phyloP scores from a whole-genome alignment of 257 asterid species.

The Linderniella brevidens region DNA sequence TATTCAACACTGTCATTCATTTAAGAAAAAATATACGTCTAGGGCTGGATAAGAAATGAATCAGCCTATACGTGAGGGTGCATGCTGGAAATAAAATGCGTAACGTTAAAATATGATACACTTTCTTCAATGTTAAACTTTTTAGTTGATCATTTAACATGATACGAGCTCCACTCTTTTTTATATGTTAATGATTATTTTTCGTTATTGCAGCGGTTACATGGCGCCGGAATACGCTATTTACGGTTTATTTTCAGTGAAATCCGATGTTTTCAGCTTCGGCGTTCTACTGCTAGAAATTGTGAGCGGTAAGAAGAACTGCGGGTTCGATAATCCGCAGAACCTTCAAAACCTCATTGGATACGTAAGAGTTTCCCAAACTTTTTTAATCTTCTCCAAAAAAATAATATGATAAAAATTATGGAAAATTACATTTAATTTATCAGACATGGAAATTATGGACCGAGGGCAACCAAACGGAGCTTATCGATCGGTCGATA shows the following conservation, averaged over 20 bases:
- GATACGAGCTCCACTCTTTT: too few relatives aligned
- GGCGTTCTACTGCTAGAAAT: constrained; percentile 28
- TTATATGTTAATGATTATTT: too few relatives aligned
- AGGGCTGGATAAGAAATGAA: too few relatives aligned
- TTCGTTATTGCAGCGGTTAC: constrained; percentile 21
- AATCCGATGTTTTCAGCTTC: constrained; percentile 27
- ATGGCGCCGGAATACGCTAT: constrained; percentile 35
- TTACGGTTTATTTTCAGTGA: constrained; percentile 22
- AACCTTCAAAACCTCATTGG: constrained; percentile 16
- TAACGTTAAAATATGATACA: too few relatives aligned
- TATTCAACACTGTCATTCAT: too few relatives aligned
- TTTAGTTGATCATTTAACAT: too few relatives aligned
- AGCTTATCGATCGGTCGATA: constrained; percentile 12
- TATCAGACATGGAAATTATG: constrained; percentile 24
- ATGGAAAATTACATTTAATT: neutral
- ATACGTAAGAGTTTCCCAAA: constrained; percentile 16
- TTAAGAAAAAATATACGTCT: too few relatives aligned
- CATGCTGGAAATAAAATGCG: too few relatives aligned
- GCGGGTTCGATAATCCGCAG: constrained; percentile 5
- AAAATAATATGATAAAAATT: too few relatives aligned
- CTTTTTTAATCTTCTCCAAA: neutral
- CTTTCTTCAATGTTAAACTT: too few relatives aligned
- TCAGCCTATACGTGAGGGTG: too few relatives aligned
- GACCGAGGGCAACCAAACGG: constrained; percentile 13
- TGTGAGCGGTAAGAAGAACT: constrained; percentile 1